These are phyloP conservation scores for Lentinula sp. DNA, from an alignment of 768 basidiomycete species.

Conservation along the genomic window DNA sequence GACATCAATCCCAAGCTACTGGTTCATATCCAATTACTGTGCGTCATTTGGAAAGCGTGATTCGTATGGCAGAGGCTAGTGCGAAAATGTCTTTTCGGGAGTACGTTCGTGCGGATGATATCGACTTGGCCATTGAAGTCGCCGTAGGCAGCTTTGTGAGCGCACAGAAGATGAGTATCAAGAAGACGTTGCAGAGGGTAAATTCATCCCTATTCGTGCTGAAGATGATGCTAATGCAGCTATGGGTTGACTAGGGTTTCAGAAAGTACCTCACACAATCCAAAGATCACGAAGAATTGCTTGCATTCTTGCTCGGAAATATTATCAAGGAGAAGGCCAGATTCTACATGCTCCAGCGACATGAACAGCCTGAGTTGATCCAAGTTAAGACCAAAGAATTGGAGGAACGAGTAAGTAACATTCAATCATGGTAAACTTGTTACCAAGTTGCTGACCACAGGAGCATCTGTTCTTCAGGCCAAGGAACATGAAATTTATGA, in stretches of 20 bases:
- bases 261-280: constrained; percentile 96
- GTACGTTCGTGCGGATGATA: constrained; percentile 93
- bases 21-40: constrained; percentile 99
- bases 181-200: constrained; percentile 94
- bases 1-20: constrained; percentile 93
- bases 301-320: constrained; percentile 91
- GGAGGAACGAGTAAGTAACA: constrained; percentile 67
- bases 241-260: constrained; percentile 60
- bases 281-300: constrained; percentile 91
- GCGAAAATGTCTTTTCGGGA: constrained; percentile 98
- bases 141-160: constrained; percentile 92
- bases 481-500: constrained; percentile 98
- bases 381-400: constrained; percentile 75
- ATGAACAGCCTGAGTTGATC: constrained; percentile 74
- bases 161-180: constrained; percentile 97
- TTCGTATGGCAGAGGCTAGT: constrained; percentile 97
- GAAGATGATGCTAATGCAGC: background rate
- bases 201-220: constrained; percentile 14
- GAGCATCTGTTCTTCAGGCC: constrained; percentile 43
- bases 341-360: constrained; percentile 70
- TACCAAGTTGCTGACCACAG: background rate
- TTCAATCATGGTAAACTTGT: background rate
- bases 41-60: constrained; percentile 97
- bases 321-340: constrained; percentile 91
- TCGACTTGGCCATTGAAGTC: constrained; percentile 95